Evolutionary conservation across 1,284 basidiomycete species (phyloP).

Genomic region (Melampsora medusae): DNA sequence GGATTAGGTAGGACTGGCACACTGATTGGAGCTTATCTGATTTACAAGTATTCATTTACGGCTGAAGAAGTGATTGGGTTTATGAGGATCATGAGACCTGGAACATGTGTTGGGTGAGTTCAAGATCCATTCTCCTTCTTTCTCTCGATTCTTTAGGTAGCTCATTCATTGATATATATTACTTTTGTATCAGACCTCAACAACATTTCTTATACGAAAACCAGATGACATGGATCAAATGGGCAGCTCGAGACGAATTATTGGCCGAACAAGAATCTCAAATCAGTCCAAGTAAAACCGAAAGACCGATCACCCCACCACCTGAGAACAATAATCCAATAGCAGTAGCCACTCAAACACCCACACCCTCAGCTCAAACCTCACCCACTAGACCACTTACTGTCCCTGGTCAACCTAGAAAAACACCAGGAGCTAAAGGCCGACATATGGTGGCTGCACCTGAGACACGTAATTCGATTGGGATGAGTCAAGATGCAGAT

Average conservation of each 20-base stretch:
- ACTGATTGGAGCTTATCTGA: slow-evolving; percentile 92
- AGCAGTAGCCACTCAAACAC: slow-evolving; percentile 54
- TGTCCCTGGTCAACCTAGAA: slow-evolving; percentile 77
- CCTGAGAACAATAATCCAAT: slow-evolving; percentile 60
- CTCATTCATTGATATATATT: slow-evolving; percentile 11
- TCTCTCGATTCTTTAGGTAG: slow-evolving; percentile 44
- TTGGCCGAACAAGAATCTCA: slow-evolving; percentile 41
- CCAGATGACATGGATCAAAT: slow-evolving; percentile 88
- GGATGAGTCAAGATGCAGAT: slow-evolving; percentile 57
- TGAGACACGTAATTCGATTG: slow-evolving; percentile 49
- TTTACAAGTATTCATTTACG: slow-evolving; percentile 99
- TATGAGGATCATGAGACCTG: slow-evolving; percentile 94
- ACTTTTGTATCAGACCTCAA: slow-evolving; percentile 53
- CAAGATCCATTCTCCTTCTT: neutral
- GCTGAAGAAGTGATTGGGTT: slow-evolving; percentile 94
- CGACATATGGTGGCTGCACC: slow-evolving; percentile 55
- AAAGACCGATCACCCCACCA: slow-evolving; percentile 72
- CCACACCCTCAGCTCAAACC: slow-evolving; percentile 61
- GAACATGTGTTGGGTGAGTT: slow-evolving; percentile 52
- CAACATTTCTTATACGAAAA: slow-evolving; percentile 94
- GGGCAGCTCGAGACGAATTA: slow-evolving; percentile 73
- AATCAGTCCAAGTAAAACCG: slow-evolving; percentile 49
- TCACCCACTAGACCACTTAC: slow-evolving; percentile 67
- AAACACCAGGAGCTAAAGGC: slow-evolving; percentile 74
- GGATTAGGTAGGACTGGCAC: slow-evolving; percentile 90